A percentile compares a stretch with the other conserved stretches of the same genome.
phyloP scores from a whole-genome alignment of 768 basidiomycete genomes.

The Mycena epipterygia region DNA sequence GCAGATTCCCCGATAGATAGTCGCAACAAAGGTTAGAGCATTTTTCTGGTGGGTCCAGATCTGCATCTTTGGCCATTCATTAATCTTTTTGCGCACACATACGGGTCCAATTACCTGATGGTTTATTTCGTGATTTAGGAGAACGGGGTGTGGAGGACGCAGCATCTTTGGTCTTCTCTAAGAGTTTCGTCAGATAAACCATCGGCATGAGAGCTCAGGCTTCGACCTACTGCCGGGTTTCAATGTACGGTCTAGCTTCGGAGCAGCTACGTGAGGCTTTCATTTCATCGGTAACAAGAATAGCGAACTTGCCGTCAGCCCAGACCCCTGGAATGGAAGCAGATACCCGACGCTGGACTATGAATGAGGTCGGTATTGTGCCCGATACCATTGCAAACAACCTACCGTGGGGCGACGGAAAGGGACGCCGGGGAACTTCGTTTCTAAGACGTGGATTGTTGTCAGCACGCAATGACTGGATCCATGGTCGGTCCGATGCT shows the following conservation, averaged over 20 bases:
- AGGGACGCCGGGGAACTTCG: not conserved
- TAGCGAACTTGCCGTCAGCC: not conserved
- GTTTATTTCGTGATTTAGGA: not conserved
- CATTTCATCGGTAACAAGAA: not conserved
- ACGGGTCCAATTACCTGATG: not conserved
- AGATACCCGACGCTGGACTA: not conserved
- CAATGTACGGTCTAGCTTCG: not conserved
- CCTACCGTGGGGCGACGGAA: not conserved
- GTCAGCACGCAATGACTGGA: slow-evolving; percentile 18
- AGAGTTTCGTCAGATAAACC: not conserved
- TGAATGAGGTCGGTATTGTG: not conserved
- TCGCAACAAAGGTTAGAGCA: slow-evolving; percentile 24
- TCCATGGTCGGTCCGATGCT: slow-evolving; percentile 8
- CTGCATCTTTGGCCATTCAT: not conserved
- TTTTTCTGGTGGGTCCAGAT: not conserved
- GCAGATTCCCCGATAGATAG: not conserved
- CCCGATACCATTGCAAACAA: not conserved
- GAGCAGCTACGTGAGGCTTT: not conserved
- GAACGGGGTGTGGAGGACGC: not conserved
- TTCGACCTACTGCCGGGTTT: not conserved
- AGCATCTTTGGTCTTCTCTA: not conserved
- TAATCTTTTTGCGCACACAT: not conserved
- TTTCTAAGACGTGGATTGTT: not conserved
- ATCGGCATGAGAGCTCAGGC: not conserved
- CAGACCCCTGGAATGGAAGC: not conserved